Evolutionary conservation across 352 stramenopile species (phyloP).

Genomic region (Lagenidium sp.): DNA sequence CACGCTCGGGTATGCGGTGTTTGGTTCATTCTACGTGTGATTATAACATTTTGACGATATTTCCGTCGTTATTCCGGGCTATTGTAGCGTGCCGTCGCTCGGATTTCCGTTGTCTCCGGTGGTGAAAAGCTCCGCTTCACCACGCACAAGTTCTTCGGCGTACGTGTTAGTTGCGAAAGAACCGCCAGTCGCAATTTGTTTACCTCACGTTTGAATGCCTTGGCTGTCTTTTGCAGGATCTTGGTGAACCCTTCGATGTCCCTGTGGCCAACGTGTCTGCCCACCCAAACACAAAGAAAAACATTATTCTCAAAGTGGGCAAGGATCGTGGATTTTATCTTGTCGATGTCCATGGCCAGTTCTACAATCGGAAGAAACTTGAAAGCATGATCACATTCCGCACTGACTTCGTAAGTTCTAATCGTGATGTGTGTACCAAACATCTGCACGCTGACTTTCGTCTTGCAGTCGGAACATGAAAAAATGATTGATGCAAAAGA

Average conservation of each 20-base stretch:
- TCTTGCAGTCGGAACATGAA: conserved; percentile 45
- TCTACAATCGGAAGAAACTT: conserved; percentile 83
- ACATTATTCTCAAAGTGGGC: conserved; percentile 80
- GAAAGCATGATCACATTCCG: conserved; percentile 84
- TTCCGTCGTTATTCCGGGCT: neutral
- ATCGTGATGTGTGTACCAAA: neutral
- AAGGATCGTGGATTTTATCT: conserved; percentile 71
- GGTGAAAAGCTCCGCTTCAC: conserved; percentile 80
- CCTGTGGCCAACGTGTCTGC: conserved; percentile 60
- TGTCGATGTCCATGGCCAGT: conserved; percentile 67
- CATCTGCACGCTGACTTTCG: conserved; percentile 1
- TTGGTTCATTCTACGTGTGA: too few species aligned
- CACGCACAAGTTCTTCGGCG: conserved; percentile 85
- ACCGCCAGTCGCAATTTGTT: too few species aligned
- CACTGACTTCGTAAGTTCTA: conserved; percentile 55
- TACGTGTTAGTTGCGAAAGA: too few species aligned
- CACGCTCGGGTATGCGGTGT: conserved; percentile 45
- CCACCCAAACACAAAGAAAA: conserved; percentile 77
- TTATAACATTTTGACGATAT: neutral
- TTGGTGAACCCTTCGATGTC: conserved; percentile 55
- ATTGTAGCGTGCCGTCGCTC: conserved; percentile 54
- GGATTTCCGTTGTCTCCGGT: conserved; percentile 66
- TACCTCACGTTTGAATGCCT: too few species aligned
- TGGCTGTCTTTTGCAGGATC: conserved; percentile 44
- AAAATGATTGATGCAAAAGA: conserved; percentile 47